Base-by-base conservation (phyloP, 106 monocot genomes). In the Dendrobium catenatum region DNA sequence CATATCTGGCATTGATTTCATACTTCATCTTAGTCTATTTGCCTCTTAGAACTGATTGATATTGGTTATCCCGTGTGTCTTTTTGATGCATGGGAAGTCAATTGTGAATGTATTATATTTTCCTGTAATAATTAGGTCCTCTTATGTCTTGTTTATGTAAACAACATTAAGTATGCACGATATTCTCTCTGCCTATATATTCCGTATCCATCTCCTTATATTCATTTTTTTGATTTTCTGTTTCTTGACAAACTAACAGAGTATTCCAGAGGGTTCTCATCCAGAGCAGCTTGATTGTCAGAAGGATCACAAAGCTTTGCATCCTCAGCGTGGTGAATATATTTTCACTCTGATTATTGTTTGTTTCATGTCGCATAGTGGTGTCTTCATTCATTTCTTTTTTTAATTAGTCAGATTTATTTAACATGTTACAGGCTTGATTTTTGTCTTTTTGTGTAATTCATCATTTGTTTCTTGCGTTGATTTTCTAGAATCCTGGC, bases 161-260 rank as follows among this genome's bases (percentile, higher is more conserved):
- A 72, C 2, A 72, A 40, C 37, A 40, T 26, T 64, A 64, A 64
- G 24, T 64, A 64, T 64, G 64, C 22, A 64, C n/a, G 15, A 51
- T 51, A 51, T 51, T 51, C 51, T 13, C 51, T 13, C 13, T 24
- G 24, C 10, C 22, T 0, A 26, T 4, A 26, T 64, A 64, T 24
- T 64, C 24, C 24, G 64, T 64, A 64, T 64, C 64, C 24, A 64
- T 64, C 64, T 24, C 64, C 24, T 7, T 64, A 24, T 64, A 72
- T 72, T 15, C 40, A 2, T 13, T 29, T 72, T 72, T 10, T 72
- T 16, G 15, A 27, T 37, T 9, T 40, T 72, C 20, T 42, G 3
- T 74, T 74, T 43, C 43, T 74, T 37, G 43, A 74, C n/a, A 20
- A 73, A 72, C 37, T 72, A 43, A 51, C 51, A 79, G 78, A 59